Evolutionary conservation across 2,329 filamentous ascomycete species (phyloP).

Genomic region (Sporothrix pallida): DNA sequence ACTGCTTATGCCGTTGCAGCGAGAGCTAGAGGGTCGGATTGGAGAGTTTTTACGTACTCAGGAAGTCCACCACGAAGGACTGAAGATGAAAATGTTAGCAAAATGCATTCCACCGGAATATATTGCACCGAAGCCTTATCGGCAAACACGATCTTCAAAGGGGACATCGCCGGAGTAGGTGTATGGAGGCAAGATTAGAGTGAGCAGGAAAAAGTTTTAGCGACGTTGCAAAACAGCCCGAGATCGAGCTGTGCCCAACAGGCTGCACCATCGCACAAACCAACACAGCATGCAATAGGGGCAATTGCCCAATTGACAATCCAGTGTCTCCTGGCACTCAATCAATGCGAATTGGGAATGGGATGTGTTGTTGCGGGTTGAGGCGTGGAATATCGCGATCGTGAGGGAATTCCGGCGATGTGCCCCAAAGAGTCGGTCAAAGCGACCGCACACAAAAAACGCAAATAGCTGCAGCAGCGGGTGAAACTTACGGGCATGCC

Average conservation of each 20-base stretch:
- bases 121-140: neutral
- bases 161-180: neutral
- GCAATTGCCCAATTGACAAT: constrained; percentile 27
- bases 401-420: constrained; percentile 42
- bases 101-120: neutral
- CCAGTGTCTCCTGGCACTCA: neutral
- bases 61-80: constrained; percentile 97
- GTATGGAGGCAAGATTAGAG: neutral
- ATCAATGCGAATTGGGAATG: neutral
- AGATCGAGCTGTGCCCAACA: neutral
- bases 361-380: neutral
- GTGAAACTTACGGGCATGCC: constrained; percentile 68
- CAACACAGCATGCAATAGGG: constrained; percentile 6
- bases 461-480: neutral
- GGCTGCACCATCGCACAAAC: neutral
- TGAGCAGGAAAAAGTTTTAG: constrained; percentile 11
- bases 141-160: neutral
- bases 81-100: constrained; percentile 52
- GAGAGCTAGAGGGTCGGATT: neutral
- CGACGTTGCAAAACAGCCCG: constrained; percentile 6
- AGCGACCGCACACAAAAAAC: constrained; percentile 42
- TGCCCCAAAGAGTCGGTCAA: constrained; percentile 32
- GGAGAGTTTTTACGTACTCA: constrained; percentile 75
- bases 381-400: constrained; percentile 14
- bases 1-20: neutral